Percentiles rank a stretch among this genome's conserved stretches.
These are phyloP conservation scores for Candida piceae DNA, from an alignment of 805 yeast genomes.

Conservation along the genomic window DNA sequence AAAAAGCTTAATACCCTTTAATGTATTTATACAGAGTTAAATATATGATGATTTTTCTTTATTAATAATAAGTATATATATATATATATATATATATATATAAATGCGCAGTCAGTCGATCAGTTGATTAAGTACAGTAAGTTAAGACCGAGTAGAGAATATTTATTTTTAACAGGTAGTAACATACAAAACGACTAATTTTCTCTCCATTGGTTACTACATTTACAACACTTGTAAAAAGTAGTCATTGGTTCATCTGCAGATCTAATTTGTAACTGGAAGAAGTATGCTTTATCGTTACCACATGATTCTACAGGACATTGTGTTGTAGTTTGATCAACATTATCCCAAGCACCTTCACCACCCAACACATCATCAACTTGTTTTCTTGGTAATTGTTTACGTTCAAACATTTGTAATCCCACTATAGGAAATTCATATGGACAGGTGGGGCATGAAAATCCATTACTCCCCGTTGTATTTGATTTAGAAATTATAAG, in stretches of 20 bases:
- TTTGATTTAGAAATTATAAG: slow-evolving; percentile 63
- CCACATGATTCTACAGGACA: slow-evolving; percentile 89
- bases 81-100: no score
- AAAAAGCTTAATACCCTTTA: no score
- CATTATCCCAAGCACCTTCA: slow-evolving; percentile 98
- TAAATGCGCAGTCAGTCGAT: no score
- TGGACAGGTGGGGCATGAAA: slow-evolving; percentile 92
- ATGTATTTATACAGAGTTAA: no score
- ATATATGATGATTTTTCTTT: no score
- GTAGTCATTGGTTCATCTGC: slow-evolving; percentile 99
- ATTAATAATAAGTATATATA: no score
- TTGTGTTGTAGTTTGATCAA: slow-evolving; percentile 89
- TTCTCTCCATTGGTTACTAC: slow-evolving; percentile 96
- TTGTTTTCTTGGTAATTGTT: slow-evolving; percentile 75
- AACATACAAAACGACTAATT: slow-evolving; percentile 38
- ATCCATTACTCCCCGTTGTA: slow-evolving; percentile 48
- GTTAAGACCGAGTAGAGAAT: no score
- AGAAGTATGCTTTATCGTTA: slow-evolving; percentile 88
- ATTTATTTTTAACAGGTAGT: no score
- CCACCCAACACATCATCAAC: slow-evolving; percentile 97
- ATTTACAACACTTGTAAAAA: slow-evolving; percentile 88
- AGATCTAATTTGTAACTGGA: slow-evolving; percentile 92
- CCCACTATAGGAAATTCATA: slow-evolving; percentile 88
- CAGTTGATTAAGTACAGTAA: no score
- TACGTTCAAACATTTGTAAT: slow-evolving; percentile 79